Evolutionary conservation across 129 eudicot species (phyloP).

Genomic region (Rutidosis leptorrhynchoides): DNA sequence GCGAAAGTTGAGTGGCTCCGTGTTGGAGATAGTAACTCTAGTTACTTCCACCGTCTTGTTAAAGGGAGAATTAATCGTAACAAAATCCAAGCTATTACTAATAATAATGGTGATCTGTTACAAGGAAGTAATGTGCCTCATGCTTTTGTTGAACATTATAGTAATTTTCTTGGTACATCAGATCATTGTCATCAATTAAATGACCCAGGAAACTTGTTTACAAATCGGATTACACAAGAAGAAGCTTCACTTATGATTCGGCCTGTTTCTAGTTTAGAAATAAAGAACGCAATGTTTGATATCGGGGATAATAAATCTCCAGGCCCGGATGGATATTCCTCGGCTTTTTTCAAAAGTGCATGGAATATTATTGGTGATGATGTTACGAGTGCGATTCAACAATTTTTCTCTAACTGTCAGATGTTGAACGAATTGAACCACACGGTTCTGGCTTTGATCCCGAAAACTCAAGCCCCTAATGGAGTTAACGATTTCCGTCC

Average conservation of each 20-base stretch:
- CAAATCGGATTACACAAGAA: too few species aligned
- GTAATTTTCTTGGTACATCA: background rate
- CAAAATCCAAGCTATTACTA: too few species aligned
- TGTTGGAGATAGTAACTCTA: too few species aligned
- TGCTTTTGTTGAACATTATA: background rate
- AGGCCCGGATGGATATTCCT: background rate
- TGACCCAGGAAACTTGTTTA: background rate
- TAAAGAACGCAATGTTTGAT: background rate
- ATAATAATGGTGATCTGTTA: background rate
- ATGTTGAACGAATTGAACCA: background rate
- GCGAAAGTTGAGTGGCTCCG: too few species aligned
- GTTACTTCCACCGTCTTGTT: background rate
- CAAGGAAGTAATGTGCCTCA: background rate
- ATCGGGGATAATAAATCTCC: background rate
- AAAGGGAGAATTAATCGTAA: too few species aligned
- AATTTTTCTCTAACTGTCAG: background rate
- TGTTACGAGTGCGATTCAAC: background rate
- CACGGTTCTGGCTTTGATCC: background rate
- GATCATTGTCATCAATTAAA: background rate
- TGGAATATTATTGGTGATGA: background rate
- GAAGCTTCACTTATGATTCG: too few species aligned
- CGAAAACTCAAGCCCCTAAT: background rate
- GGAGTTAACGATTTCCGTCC: background rate
- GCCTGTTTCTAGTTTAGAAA: background rate
- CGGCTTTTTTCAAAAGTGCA: background rate